Base-by-base conservation (phyloP, 352 stramenopile genomes). In the Pilasporangium apinafurcum region DNA sequence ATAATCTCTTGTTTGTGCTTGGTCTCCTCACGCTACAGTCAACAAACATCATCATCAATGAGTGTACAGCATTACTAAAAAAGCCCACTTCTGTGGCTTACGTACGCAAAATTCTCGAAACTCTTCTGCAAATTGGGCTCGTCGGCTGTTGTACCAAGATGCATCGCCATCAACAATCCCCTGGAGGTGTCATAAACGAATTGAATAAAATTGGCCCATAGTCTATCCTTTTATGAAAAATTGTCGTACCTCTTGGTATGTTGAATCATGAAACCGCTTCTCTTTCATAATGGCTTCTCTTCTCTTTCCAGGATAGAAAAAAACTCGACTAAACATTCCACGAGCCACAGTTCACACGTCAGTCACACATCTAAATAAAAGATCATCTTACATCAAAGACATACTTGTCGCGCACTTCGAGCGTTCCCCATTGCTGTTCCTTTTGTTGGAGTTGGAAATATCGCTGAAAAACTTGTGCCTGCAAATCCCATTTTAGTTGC, bases 1-100 rank as follows among this genome's bases (percentile, higher is more conserved):
- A 83, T 85, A 27, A 84, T 30, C 45, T 83, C 74, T 48, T 87
- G 78, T 54, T 83, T 90, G 65, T 90, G 69, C 31, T 66, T 67
- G 21, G 62, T 85, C 61, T 90, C 78, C 35, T 87, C 69, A 9
- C 65, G 58, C 78, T 90, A 32, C 6, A 39, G 2, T 18, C 5
- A 55, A 20, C 37, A 17, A 7, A 13, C 12, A 18, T 5, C 12
- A 18, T 12, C 18, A 13, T 10, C 24, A 8, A 24, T 46, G 12
- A 27, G 28, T 34, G 12, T 30, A 14, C 17, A 25, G 1, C 14
- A 4, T 12, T 25, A 14, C 32, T 22, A 42, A 8, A 29, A 28
- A 9, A 12, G 16, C 20, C 25, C 8, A 6, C n/a, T n/a, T n/a
- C n/a, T n/a, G n/a, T n/a, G n/a, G n/a, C n/a, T n/a, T n/a, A n/a